These are phyloP conservation scores for Rhododendron simsii DNA, from an alignment of 148 eudicot genomes.

Conservation along the genomic window DNA sequence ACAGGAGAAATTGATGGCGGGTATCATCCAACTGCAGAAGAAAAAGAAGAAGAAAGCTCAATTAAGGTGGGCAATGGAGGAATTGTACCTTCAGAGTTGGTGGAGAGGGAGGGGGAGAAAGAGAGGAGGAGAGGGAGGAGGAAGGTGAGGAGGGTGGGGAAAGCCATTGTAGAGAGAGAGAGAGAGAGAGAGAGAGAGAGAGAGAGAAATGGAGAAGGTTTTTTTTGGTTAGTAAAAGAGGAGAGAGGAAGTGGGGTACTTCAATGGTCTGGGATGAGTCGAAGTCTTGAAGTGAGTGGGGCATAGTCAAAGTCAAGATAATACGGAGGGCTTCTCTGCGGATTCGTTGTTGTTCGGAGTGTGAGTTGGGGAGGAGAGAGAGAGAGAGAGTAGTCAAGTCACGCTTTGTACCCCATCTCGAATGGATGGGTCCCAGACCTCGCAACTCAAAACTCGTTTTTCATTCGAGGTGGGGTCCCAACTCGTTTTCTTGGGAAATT, in stretches of 20 bases:
- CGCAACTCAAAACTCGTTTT: too few species aligned
- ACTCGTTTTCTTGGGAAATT: too few species aligned
- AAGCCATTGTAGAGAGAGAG: conserved; percentile 15
- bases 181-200: not conserved
- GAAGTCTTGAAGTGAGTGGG: not conserved
- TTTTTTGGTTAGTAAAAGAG: not conserved
- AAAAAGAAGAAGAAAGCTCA: not conserved
- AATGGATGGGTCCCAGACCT: not conserved
- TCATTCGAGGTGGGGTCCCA: too few species aligned
- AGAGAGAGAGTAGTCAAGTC: not conserved
- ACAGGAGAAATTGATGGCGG: not conserved
- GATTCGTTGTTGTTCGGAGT: not conserved
- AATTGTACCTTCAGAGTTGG: conserved; percentile 47
- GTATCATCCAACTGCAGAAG: not conserved
- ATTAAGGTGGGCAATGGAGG: not conserved
- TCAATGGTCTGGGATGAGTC: not conserved
- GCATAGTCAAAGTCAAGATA: not conserved
- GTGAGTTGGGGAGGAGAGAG: not conserved
- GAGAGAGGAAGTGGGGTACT: not conserved
- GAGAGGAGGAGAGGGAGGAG: conserved; percentile 26
- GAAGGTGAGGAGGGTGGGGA: conserved; percentile 16
- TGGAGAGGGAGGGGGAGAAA: conserved; percentile 23
- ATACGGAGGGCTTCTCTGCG: not conserved
- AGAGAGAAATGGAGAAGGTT: not conserved
- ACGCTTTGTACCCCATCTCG: not conserved